Evolutionary conservation across 192 early-diverging fungal species (phyloP), one percentile per base, ranked within the genome.

Genomic region (Phycomyces nitens): DNA sequence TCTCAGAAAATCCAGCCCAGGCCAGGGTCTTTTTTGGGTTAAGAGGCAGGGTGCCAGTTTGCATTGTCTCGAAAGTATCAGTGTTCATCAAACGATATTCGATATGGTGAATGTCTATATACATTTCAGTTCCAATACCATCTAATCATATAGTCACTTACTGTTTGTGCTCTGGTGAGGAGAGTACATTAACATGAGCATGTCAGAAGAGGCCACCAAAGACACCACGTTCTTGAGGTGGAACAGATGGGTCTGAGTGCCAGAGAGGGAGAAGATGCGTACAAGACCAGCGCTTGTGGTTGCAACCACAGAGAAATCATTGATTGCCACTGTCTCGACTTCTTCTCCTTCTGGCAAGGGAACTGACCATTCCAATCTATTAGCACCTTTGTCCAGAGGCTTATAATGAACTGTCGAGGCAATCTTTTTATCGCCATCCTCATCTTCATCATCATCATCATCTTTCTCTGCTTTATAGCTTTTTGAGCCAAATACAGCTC

Each of bases 1-100:
- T 77, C 53, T 93, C 89, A 18, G 92, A 90, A 66, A 97, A 95
- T 5, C 93, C 94, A 5, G 84, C 66, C 96, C 96, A 99, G 15
- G 69, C 71, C 16, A 97, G 62, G 41, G 79, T 78, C 34, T 81
- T 72, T 3, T 77, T 66, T 6, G 82, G 82, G 1, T 88, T 77
- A 10, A 95, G 64, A 1, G 92, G 88, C 10, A 96, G 66, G 2
- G 52, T 9, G 15, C 83, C 93, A 27, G 76, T 73, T 42, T 80
- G 80, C 47, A 92, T 67, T 18, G 75, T 77, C 27, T 75, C 79
- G 43, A 69, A 50, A 15, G 63, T 65, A 18, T 76, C 80, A 15
- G 81, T 76, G 71, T 92, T 85, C 41, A 89, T 73, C 12, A 93
- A 68, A 57, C 27, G 21, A 15, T 52, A 6, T 12, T 50, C 44